Conservation (phyloP, 2,329 filamentous ascomycete species). For the Paraconiothyrium sp. region DNA sequence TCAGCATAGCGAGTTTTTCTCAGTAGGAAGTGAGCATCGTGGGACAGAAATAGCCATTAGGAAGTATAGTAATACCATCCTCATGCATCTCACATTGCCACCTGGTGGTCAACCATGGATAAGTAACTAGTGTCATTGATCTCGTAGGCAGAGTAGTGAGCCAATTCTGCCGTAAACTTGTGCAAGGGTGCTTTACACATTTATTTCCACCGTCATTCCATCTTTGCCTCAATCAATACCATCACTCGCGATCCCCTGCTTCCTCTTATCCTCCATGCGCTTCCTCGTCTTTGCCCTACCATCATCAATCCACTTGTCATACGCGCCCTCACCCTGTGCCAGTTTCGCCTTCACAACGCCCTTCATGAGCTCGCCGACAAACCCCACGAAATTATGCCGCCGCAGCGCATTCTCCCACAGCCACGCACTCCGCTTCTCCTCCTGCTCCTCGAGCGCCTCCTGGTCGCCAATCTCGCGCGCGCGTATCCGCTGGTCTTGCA, state of each 20-base stretch:
- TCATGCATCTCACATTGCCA: background rate
- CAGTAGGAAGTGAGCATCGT: background rate
- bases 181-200: constrained; percentile 7
- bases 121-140: background rate
- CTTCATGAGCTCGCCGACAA: constrained; percentile 89
- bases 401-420: constrained; percentile 93
- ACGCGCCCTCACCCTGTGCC: constrained; percentile 69
- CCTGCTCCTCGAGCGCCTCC: constrained; percentile 80
- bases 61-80: constrained; percentile 5
- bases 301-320: constrained; percentile 77
- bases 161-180: too few relatives aligned
- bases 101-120: background rate
- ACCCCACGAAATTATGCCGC: constrained; percentile 95
- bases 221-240: constrained; percentile 24
- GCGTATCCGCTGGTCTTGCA: constrained; percentile 79
- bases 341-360: constrained; percentile 82
- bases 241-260: constrained; percentile 39
- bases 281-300: constrained; percentile 67
- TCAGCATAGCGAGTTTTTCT: background rate
- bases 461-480: constrained; percentile 84
- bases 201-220: background rate
- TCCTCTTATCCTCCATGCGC: constrained; percentile 57
- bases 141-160: background rate
- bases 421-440: constrained; percentile 86
- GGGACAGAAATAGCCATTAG: background rate